phyloP scores from a whole-genome alignment of 192 early-diverging fungal genomes.

The Rhizophagus prolifer region DNA sequence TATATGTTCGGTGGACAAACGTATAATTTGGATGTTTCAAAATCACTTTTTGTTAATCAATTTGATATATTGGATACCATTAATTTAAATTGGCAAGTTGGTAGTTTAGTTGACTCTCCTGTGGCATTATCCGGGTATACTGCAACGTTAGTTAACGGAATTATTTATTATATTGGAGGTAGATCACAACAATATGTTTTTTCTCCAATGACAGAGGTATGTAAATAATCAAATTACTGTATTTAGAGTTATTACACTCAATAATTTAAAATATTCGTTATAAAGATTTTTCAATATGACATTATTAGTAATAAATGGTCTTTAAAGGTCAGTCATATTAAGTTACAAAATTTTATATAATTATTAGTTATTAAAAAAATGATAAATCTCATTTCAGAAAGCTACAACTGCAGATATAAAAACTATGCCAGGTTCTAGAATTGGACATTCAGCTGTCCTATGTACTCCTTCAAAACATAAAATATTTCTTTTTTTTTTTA shows the following conservation, averaged over 20 bases:
- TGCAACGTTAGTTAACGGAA: not conserved
- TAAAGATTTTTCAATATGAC: too few species aligned
- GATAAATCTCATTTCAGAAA: too few species aligned
- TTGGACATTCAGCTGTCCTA: not conserved
- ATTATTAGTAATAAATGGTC: not conserved
- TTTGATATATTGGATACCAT: not conserved
- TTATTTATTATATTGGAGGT: not conserved
- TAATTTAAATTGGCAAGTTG: not conserved
- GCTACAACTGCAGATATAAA: not conserved
- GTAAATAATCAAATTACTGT: too few species aligned
- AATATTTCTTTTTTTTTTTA: not conserved
- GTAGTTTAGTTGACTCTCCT: not conserved
- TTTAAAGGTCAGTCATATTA: not conserved
- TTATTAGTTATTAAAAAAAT: too few species aligned
- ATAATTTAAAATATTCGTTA: too few species aligned
- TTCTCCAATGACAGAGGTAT: not conserved
- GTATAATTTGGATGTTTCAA: not conserved
- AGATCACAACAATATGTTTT: not conserved
- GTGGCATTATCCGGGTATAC: not conserved
- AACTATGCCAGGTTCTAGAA: not conserved
- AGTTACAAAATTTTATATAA: too few species aligned
- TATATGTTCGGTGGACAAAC: not conserved
- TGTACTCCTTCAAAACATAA: not conserved
- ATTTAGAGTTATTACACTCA: too few species aligned
- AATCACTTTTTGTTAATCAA: not conserved